Base-by-base conservation (phyloP, 2,329 filamentous ascomycete genomes). In the Sporothrix pseudoabietina region DNA sequence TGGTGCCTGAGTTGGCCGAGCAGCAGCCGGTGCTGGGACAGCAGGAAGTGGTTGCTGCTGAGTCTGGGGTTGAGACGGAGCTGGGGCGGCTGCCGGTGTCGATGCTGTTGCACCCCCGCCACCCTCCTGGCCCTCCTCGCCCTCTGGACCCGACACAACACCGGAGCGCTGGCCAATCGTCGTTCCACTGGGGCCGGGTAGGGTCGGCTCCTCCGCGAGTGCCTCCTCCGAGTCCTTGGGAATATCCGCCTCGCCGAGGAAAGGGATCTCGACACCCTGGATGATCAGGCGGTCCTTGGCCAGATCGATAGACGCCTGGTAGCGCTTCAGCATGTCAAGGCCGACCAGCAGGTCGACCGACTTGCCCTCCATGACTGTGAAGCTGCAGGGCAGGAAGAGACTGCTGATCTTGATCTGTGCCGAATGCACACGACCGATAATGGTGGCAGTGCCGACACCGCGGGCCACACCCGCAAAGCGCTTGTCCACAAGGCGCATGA, bases 301-400 rank as follows among this genome's bases (percentile, higher is more conserved):
- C 14, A 99, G 87, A 80, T 99, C 96, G 78, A 99, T 95, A 78
- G 88, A 92, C 49, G 95, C 96, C 82, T 97, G 95, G 82, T 98
- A 94, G 54, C 96, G 90, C 84, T 97, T 98, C 75, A 99, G 87
- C 93, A 99, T 99, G 81, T 99, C 96, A 57, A 99, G 85, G 3
- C 96, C 96, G 14, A 99, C 88, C 1, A 99, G 87, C 22, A 99
- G 86, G 80, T 98, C 96, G 32, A 99, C 96, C 71, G 94, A 90
- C 82, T 98, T 99, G 76, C 96, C 96, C 83, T 99, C 96, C 96
- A 99, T 99, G 79, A 99, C 96, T 3, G 96, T 99, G 82, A 99
- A 99, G 74, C 94, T 96, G 83, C 94, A 98, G 2, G 95, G 91
- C 77, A 99, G 86, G 80, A 94, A 94, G 75, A 95, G 88, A 57